Base-by-base conservation (phyloP, 768 basidiomycete species). In the Tephrocybe rancida region DNA sequence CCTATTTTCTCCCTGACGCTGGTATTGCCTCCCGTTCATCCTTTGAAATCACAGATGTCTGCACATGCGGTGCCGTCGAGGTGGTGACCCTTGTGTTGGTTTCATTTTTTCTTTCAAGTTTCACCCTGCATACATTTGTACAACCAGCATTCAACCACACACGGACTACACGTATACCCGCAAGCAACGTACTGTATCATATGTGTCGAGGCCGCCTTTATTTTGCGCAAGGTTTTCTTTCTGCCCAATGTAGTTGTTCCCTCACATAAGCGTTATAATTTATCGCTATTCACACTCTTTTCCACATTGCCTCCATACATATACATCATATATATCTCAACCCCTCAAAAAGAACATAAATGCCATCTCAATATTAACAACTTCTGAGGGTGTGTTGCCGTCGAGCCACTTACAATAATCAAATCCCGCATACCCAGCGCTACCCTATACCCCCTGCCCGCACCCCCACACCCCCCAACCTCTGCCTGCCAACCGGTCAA, bases 41-140 rank as follows among this genome's bases (percentile, higher is more conserved):
- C 79, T 0, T 70, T 82, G 41, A 87, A 86, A 66, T 64, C 66
- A 5, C 82, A 84, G 65, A 85, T 85, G 77, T 88, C 85, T 39
- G 84, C 86, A 0, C 79, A 81, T 55, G 86, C 86, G 10, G 70
- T 79, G 1, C 83, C 84, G 0, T 73, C 85, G 1, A 73, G 75
- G 18, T 88, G 86, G 86, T 88, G 77, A 75, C 64, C 6, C 21
- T 3, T 55, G 44, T 63, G 64, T 66, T 55, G 52, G 43, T 48
- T 41, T 48, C 50, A 29, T 56, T 48, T 69, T 60, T 54, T 59
- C 47, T 52, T 60, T 61, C 59, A 21, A n/a, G n/a, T n/a, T n/a
- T 54, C 44, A 5, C 25, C 26, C 52, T 44, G 51, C 65, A 59
- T 49, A 51, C 25, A 45, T 57, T 38, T 62, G 59, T 59, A 57